Base-by-base conservation (phyloP, 1,284 basidiomycete species). In the Ustilago vetiveriae region DNA sequence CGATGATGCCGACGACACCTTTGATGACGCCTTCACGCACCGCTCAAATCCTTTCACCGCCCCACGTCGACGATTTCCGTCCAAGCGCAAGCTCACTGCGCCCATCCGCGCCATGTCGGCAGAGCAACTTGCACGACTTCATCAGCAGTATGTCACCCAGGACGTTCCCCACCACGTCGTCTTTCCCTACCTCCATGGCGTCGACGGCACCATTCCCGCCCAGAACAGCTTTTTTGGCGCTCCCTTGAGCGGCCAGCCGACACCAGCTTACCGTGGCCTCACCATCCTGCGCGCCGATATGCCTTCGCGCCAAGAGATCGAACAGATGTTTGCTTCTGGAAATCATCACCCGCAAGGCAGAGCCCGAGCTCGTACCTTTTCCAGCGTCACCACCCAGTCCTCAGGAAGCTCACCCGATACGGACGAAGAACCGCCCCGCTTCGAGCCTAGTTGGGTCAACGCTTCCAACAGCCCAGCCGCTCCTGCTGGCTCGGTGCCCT, bases 111-210 rank as follows among this genome's bases (percentile, higher is more conserved):
- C 65, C 30, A 68, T 79, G 67, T 65, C 71, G 14, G 75, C 77
- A 5, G 47, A 46, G 1, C 78, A 81, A 56, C 67, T 79, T 6
- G 70, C 69, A 10, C 39, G 50, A 13, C 26, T 81, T 36, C 68
- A 78, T 29, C 54, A 67, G 10, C 40, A 66, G 21, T 80, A 80
- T 32, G 56, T 59, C 3, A 32, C 45, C 3, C 62, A 68, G 21
- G 79, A 81, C 22, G 76, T 79, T 22, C 78, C 76, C 16, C 75
- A 76, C 41, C 37, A 44, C 36, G 64, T 75, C 51, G 70, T 81
- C 40, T 80, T 81, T 29, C 79, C 79, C 41, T 81, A 74, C 41
- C 56, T 81, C 16, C 79, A 81, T 47, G 79, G 79, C 33, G 76
- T 78, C 36, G 77, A 79, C 42, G 74, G 74, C 35, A 70, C 67